phyloP scores from a whole-genome alignment of 345 rosid genomes.

The Diplotaxis tenuifolia region DNA sequence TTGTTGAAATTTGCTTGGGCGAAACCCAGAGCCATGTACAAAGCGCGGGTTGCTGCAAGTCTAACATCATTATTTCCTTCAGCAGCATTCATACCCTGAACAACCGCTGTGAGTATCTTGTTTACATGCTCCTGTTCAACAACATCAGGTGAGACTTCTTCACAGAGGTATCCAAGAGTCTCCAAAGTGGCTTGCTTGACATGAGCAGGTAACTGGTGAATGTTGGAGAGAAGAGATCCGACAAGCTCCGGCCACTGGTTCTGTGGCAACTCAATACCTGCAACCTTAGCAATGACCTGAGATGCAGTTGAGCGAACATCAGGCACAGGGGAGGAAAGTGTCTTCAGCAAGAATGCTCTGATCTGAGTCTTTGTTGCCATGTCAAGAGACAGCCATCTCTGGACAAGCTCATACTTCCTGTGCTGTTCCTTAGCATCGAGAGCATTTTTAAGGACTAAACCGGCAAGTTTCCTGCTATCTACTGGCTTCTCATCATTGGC shows the following conservation, averaged over 20 bases:
- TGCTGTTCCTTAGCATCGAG: conserved; percentile 80
- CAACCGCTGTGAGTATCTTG: conserved; percentile 69
- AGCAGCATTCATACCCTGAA: conserved; percentile 61
- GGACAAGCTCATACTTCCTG: conserved; percentile 67
- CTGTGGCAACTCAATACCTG: conserved; percentile 75
- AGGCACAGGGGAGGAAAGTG: conserved; percentile 54
- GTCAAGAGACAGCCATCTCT: conserved; percentile 68
- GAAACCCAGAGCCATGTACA: conserved; percentile 61
- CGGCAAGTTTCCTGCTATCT: conserved; percentile 71
- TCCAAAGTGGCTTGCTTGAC: conserved; percentile 73
- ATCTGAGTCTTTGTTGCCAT: conserved; percentile 55
- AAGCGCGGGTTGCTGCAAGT: conserved; percentile 62
- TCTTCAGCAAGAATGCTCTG: conserved; percentile 53
- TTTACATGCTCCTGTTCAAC: conserved; percentile 79
- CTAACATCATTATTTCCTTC: conserved; percentile 59
- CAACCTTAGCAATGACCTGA: conserved; percentile 70
- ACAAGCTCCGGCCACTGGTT: conserved; percentile 79
- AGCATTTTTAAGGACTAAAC: conserved; percentile 64
- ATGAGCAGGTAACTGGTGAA: conserved; percentile 63
- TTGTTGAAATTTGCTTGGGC: conserved; percentile 68
- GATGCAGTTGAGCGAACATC: conserved; percentile 72
- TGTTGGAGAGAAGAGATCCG: conserved; percentile 58
- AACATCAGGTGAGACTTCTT: conserved; percentile 71
- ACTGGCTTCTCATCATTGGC: conserved; percentile 70
- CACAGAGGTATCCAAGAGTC: conserved; percentile 76